Percentiles rank a stretch among this genome's conserved stretches.
These are phyloP conservation scores for Trametes sanguinea DNA, from an alignment of 768 basidiomycete genomes.

Conservation along the genomic window DNA sequence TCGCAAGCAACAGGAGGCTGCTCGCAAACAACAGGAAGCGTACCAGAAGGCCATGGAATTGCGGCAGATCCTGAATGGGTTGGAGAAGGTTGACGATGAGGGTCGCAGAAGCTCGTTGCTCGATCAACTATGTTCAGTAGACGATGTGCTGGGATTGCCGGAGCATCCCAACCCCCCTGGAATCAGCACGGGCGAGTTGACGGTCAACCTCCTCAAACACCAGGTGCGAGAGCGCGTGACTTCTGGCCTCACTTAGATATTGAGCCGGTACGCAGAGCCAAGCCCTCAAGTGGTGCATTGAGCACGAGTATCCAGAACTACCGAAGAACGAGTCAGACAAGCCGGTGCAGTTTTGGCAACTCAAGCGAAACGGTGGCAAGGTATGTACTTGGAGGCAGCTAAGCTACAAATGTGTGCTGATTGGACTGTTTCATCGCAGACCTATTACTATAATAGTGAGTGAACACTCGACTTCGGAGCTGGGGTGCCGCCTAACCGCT, in stretches of 20 bases:
- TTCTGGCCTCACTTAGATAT: neutral
- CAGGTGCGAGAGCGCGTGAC: slow-evolving; percentile 52
- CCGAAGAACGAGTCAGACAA: slow-evolving; percentile 67
- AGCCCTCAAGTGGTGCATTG: slow-evolving; percentile 85
- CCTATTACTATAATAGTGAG: slow-evolving; percentile 43
- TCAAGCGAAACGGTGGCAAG: slow-evolving; percentile 55
- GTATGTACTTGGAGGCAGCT: slow-evolving; percentile 35
- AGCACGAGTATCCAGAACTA: slow-evolving; percentile 74
- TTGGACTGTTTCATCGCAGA: slow-evolving; percentile 14
- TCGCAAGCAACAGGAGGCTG: slow-evolving; percentile 43
- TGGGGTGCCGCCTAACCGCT: neutral
- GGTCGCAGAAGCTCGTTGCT: slow-evolving; percentile 68
- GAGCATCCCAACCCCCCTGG: slow-evolving; percentile 73
- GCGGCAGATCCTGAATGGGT: slow-evolving; percentile 56
- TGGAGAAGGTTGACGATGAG: slow-evolving; percentile 82
- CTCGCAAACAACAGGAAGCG: slow-evolving; percentile 51
- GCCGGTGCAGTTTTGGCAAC: slow-evolving; percentile 90
- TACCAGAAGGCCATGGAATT: slow-evolving; percentile 67
- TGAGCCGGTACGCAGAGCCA: slow-evolving; percentile 54
- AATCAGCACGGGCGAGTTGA: slow-evolving; percentile 60
- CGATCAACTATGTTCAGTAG: slow-evolving; percentile 64
- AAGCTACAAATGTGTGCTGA: neutral
- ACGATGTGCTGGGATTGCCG: slow-evolving; percentile 75
- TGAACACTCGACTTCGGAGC: neutral
- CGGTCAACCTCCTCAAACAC: slow-evolving; percentile 77